Evolutionary conservation across 208 protist genomes (phyloP).

Genomic region (Cochliopodium minus): DNA sequence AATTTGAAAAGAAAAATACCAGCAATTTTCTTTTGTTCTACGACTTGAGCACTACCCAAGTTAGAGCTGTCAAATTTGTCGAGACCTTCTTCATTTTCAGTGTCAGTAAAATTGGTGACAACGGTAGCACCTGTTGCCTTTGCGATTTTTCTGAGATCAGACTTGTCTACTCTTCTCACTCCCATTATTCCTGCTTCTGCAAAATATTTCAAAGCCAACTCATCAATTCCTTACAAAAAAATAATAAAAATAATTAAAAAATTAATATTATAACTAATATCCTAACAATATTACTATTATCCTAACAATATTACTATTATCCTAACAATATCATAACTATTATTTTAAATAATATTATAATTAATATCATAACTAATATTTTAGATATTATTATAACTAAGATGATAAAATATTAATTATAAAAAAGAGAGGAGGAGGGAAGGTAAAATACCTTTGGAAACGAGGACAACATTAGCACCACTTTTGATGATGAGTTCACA

Average conservation of each 20-base stretch:
- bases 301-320: no score
- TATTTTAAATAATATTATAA: no score
- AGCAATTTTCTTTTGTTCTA: neutral
- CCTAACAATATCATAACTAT: no score
- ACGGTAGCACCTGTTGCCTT: constrained; percentile 83
- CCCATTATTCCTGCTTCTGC: constrained; percentile 87
- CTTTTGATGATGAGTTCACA: constrained; percentile 88
- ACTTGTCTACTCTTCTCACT: constrained; percentile 74
- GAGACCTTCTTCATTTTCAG: constrained; percentile 89
- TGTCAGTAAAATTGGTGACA: constrained; percentile 73
- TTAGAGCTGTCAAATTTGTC: constrained; percentile 77
- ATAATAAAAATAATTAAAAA: constrained; percentile 23
- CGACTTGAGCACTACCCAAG: constrained; percentile 51
- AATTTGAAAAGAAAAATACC: no score
- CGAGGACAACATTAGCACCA: constrained; percentile 96
- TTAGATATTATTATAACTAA: no score
- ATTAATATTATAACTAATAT: constrained; percentile 16
- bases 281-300: neutral
- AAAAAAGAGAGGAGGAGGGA: neutral
- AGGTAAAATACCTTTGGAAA: constrained; percentile 79
- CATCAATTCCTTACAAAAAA: no score
- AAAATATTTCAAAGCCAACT: constrained; percentile 95
- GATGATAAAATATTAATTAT: neutral
- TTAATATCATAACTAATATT: no score
- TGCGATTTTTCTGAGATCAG: constrained; percentile 85